Base-by-base conservation (phyloP, 257 asterid genomes). In the Ajuga chamaepitys region DNA sequence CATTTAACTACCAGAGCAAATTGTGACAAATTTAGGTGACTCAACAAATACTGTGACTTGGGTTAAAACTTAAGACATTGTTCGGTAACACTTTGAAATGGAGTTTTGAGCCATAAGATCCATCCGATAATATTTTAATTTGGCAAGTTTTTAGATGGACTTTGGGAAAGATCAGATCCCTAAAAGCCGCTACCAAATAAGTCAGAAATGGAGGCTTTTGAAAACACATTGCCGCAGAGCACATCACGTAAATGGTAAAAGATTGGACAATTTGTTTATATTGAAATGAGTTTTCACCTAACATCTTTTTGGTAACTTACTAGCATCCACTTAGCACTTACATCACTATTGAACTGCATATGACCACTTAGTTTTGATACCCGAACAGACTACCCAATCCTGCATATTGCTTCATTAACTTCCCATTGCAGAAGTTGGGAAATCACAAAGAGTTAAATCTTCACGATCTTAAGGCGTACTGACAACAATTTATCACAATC, bases 1-100 rank as follows among this genome's bases (percentile, higher is more conserved):
- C 24, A 28, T 68, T 51, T 63, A 28, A 62, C 46, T 61, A 66
- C 21, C 26, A 67, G 47, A 52, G 25, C 41, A 52, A n/a, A 56
- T 56, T 30, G 62, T 32, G 26, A 73, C 18, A 30, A 30, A 24
- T 41, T 55, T 72, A 54, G 59, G 45, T 30, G 6, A 65, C 40
- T 50, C 26, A 35, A 58, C 8, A 20, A 53, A 51, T 25, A 17
- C 55, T 28, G 30, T 42, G 50, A 60, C 58, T 66, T 58, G 38
- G 28, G 54, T 51, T 26, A 48, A 17, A 52, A 47, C 58, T 55
- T 13, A 30, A 28, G 37, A 30, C 7, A 30, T 30, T 30, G 5
- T 30, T 30, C 7, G 7, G 37, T 30, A 30, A 30, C 4, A 30
- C 37, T 30, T 30, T 30, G 4, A 30, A 30, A 30, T 30, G 37